These are phyloP conservation scores for Simplicillium sp. DNA, from an alignment of 2,329 filamentous ascomycete species.

Conservation along the genomic window DNA sequence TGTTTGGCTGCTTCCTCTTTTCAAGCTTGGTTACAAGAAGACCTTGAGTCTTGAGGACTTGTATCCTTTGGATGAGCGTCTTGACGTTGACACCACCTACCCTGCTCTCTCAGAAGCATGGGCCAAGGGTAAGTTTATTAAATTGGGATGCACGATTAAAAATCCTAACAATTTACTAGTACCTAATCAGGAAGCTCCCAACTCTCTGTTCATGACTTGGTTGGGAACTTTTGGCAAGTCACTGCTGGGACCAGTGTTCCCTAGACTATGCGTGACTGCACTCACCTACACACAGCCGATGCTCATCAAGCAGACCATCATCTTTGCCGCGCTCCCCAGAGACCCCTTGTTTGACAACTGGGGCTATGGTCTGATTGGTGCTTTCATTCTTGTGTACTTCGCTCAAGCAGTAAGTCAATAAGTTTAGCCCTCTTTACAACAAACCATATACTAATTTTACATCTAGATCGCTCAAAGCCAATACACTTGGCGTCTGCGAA, in stretches of 20 bases:
- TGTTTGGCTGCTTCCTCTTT: conserved; percentile 42
- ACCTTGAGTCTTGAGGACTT: conserved; percentile 27
- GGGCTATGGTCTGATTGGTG: conserved; percentile 17
- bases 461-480: conserved; percentile 13
- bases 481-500: conserved; percentile 13
- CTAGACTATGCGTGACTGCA: conserved; percentile 6
- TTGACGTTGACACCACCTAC: conserved; percentile 10
- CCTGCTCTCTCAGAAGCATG: conserved; percentile 9
- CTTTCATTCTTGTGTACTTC: conserved; percentile 15
- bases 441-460: background rate
- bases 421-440: background rate
- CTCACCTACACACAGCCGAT: conserved; percentile 16
- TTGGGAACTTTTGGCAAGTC: conserved; percentile 5
- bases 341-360: conserved; percentile 10
- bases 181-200: background rate
- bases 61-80: conserved; percentile 12
- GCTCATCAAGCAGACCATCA: conserved; percentile 13
- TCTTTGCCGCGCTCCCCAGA: conserved; percentile 9
- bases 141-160: too few relatives aligned
- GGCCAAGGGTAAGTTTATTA: conserved; percentile 10
- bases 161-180: too few relatives aligned
- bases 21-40: conserved; percentile 17
- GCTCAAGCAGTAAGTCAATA: conserved; percentile 13
- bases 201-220: background rate
- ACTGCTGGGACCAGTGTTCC: conserved; percentile 8